Evolutionary conservation across 768 basidiomycete species (phyloP).

Genomic region (Naganishia antarctica): DNA sequence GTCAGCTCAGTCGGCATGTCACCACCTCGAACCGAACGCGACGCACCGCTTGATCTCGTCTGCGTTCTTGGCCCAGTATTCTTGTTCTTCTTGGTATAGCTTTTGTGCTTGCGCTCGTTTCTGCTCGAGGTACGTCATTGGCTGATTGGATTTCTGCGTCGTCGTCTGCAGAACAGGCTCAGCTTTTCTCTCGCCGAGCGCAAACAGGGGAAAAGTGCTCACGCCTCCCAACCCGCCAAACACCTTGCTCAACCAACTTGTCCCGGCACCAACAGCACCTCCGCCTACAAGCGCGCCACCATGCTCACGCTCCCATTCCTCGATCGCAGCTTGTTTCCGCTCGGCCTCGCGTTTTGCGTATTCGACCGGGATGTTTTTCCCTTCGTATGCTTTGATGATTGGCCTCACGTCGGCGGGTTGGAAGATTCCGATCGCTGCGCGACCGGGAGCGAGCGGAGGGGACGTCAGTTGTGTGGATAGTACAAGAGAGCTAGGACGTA

Average conservation of each 20-base stretch:
- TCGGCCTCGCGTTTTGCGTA: constrained; percentile 84
- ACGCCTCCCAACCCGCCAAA: constrained; percentile 46
- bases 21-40: background rate
- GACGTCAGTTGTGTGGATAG: background rate
- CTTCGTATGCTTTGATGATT: constrained; percentile 74
- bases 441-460: no score
- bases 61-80: constrained; percentile 47
- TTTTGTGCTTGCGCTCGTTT: constrained; percentile 48
- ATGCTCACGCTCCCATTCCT: constrained; percentile 67
- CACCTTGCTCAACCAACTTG: constrained; percentile 37
- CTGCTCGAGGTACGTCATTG: constrained; percentile 48
- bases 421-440: constrained; percentile 82
- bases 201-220: no score
- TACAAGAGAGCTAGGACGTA: constrained; percentile 40
- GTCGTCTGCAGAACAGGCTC: constrained; percentile 33
- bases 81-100: constrained; percentile 47
- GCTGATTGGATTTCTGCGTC: constrained; percentile 40
- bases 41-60: constrained; percentile 48
- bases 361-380: constrained; percentile 80
- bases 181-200: no score
- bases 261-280: constrained; percentile 34
- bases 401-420: constrained; percentile 80
- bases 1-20: background rate
- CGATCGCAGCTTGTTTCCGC: constrained; percentile 68
- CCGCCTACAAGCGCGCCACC: constrained; percentile 33